Evolutionary conservation across 148 eudicot species (phyloP), one percentile per base, ranked within the genome.

Genomic region (Nyssa sinensis): DNA sequence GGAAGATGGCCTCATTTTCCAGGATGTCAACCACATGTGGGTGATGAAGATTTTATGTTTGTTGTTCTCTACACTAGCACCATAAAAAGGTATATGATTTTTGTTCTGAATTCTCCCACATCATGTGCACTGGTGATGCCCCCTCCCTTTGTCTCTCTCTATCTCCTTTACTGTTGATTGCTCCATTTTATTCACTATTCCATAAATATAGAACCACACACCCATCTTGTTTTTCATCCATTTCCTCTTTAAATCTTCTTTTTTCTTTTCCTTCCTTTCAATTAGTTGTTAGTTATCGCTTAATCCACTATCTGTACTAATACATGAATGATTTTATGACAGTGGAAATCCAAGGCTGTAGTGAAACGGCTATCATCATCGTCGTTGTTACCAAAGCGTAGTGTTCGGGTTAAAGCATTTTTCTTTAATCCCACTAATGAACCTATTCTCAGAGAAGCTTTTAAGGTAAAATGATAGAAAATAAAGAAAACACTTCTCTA

Each of bases 361-460:
- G 19, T 14, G 24, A 72, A 21, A 60, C 55, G n/a, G 28, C 41
- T 12, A 34, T 59, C 44, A 25, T 59, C 74, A 25, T 59, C 39
- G 0, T 35, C 51, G 59, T 32, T 41, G 16, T 44, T 19, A 12
- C 71, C 58, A 67, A 67, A 16, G 58, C 34, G 71, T 44, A 51
- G 51, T 37, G 14, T 14, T 72, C 30, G 55, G 66, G 76, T 82
- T 41, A 85, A 60, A 62, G 88, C 88, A 69, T 85, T 75, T 75
- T 81, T 79, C 66, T 81, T 76, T 74, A 82, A 87, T 69, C 85
- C 85, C 32, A 58, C 41, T 49, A 84, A 85, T 39, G 82, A 85
- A 41, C 91, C 85, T 31, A 75, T 88, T 79, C 64, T 88, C 59
- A 85, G 79, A 77, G 88, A 88, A 74, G 91, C 88, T 37, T 61